These are phyloP conservation scores for Oxyria digyna DNA, from an alignment of 148 eudicot species.

Conservation along the genomic window DNA sequence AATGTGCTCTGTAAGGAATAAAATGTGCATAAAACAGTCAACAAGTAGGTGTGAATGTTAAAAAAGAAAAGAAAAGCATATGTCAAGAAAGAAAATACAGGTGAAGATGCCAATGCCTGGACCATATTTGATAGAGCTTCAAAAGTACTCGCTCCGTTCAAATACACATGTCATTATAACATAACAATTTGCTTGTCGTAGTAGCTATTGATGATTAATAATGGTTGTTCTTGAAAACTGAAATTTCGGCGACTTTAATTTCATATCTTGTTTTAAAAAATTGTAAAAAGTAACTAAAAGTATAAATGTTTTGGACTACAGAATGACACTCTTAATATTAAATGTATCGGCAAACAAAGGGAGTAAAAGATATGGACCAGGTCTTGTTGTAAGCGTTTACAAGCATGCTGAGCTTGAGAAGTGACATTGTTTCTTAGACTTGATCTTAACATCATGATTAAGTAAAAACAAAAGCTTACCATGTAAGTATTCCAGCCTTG, in stretches of 20 bases:
- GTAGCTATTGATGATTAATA: no score
- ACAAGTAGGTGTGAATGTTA: background rate
- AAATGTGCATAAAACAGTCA: background rate
- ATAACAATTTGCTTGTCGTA: no score
- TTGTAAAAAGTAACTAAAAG: no score
- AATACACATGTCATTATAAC: no score
- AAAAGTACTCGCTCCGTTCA: no score
- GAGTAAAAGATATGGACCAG: background rate
- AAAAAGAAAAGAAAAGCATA: background rate
- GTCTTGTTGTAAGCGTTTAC: background rate
- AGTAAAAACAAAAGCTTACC: slow-evolving; percentile 24
- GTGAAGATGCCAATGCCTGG: background rate
- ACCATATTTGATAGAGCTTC: background rate
- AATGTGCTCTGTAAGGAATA: no score
- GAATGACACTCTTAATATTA: no score
- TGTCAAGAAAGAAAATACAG: background rate
- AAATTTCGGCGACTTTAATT: no score
- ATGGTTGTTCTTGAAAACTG: no score
- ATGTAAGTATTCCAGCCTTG: slow-evolving; percentile 40
- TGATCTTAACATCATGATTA: background rate
- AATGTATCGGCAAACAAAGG: no score
- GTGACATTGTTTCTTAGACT: background rate
- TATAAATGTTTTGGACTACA: no score
- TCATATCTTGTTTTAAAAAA: no score
- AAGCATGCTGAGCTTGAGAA: background rate